A percentile compares a stretch with the other conserved stretches of the same genome.
Conservation (phyloP, 2,329 filamentous ascomycete genomes). For the Cladorrhinum sp. region DNA sequence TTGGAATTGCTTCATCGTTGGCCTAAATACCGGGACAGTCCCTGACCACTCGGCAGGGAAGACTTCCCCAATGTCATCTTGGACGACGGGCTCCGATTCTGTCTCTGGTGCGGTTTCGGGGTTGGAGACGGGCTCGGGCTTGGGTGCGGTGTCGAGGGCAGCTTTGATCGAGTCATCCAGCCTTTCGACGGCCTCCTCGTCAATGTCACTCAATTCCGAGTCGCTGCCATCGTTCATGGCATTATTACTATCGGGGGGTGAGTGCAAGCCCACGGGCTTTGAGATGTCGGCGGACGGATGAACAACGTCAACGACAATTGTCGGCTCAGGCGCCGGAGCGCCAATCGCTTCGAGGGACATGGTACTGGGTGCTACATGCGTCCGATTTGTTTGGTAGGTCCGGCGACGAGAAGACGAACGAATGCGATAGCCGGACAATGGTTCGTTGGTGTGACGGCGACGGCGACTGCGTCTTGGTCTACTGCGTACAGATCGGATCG, state of each 20-base stretch:
- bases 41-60: constrained; percentile 87
- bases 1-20: constrained; percentile 90
- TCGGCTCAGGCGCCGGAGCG: constrained; percentile 43
- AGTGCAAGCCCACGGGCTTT: constrained; percentile 53
- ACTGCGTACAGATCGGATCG: constrained; percentile 21
- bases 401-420: constrained; percentile 11
- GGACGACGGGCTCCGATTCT: constrained; percentile 16
- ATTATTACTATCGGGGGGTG: constrained; percentile 63
- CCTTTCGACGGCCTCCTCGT: constrained; percentile 47
- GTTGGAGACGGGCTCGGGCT: constrained; percentile 23
- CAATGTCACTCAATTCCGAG: constrained; percentile 65
- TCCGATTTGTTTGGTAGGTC: constrained; percentile 24
- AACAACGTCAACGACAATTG: constrained; percentile 28
- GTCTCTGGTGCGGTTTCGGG: constrained; percentile 11
- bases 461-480: neutral
- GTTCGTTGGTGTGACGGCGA: neutral
- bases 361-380: constrained; percentile 45
- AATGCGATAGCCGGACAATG: constrained; percentile 1
- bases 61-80: constrained; percentile 68
- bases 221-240: constrained; percentile 58
- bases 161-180: constrained; percentile 24
- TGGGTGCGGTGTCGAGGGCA: neutral
- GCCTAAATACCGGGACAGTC: constrained; percentile 89
- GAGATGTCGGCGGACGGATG: constrained; percentile 33
- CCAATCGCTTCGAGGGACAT: constrained; percentile 58